Base-by-base conservation (phyloP, 352 stramenopile genomes). In the Pythium periplocum region DNA sequence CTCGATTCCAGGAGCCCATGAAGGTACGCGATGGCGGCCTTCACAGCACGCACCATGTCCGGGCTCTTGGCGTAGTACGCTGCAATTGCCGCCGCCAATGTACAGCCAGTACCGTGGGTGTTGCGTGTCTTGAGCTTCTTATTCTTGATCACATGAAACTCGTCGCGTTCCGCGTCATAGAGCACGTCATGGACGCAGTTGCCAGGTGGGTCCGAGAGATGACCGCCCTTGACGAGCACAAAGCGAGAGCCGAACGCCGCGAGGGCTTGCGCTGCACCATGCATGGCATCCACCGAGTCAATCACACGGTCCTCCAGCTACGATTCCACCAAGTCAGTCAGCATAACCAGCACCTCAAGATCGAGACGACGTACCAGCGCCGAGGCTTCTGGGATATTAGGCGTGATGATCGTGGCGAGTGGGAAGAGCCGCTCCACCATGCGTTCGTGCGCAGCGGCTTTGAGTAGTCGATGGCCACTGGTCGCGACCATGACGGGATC, bases 401-500 rank as follows among this genome's bases (percentile, higher is more conserved):
- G 94, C 36, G 92, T 98, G 49, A 98, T 78, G 38, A 98, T 66
- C 57, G 83, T 84, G 26, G 79, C 83, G 45, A 87, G 70, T 7
- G 92, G 90, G 59, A 98, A 96, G 11, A 98, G 64, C 37, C 76
- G 53, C 44, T 71, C 40, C 50, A 93, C 78, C 39, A 98, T 78
- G 35, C 69, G 71, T 8, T 63, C 50, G 42, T 92, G 68, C 10
- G 90, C 88, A 3, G 72, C 72, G 9, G 86, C 75, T 40, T 96
- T 70, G 41, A 98, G 69, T 9, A 98, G 66, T 30, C 78, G 66
- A 77, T 93, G 40, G 61, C 90, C 59, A 64, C 80, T 97, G 9
- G 88, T 97, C 0, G 86, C 88, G 51, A 98, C 88, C 90, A 98
- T 97, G 33, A 98, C 91, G 1, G 94, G 92, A 70, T 98, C 94